Percentiles rank a stretch among this genome's conserved stretches.
phyloP scores from a whole-genome alignment of 2,329 filamentous ascomycete genomes.

The Fusarium papillatum region DNA sequence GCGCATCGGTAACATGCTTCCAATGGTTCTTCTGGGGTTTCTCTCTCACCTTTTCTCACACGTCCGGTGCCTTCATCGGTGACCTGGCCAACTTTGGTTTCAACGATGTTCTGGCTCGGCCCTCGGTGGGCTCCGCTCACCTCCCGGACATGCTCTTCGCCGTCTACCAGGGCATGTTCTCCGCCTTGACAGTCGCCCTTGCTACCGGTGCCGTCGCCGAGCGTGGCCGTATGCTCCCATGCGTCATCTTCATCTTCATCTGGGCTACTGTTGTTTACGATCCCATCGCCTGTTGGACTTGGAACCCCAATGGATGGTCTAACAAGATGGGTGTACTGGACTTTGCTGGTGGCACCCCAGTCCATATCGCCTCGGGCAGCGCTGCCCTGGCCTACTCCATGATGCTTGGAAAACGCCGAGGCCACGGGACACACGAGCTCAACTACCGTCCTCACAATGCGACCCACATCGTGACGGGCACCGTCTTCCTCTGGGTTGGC shows the following conservation, averaged over 20 bases:
- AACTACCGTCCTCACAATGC: constrained; percentile 96
- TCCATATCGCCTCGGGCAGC: constrained; percentile 87
- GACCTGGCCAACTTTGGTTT: constrained; percentile 86
- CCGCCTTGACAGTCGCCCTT: constrained; percentile 86
- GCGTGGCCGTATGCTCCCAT: constrained; percentile 88
- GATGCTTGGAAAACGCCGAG: constrained; percentile 88
- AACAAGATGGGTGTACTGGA: constrained; percentile 85
- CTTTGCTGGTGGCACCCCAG: constrained; percentile 91
- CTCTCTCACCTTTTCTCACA: constrained; percentile 85
- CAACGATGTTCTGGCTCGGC: constrained; percentile 79
- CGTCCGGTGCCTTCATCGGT: constrained; percentile 81
- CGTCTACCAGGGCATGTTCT: constrained; percentile 91
- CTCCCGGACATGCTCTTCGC: constrained; percentile 90
- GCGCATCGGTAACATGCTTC: constrained; percentile 85
- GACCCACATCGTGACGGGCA: constrained; percentile 92
- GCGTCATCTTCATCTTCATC: constrained; percentile 92
- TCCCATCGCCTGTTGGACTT: constrained; percentile 95
- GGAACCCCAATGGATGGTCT: constrained; percentile 88
- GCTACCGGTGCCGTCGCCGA: constrained; percentile 89
- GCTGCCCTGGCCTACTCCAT: constrained; percentile 92
- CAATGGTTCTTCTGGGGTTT: constrained; percentile 98
- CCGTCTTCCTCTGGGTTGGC: constrained; percentile 94
- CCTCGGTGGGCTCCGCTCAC: constrained; percentile 79
- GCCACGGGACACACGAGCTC: constrained; percentile 88
- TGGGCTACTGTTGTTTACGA: constrained; percentile 94